Evolutionary conservation across 148 eudicot genomes (phyloP), one percentile per base, ranked within the genome.

Genomic region (Amaranthus palmeri): DNA sequence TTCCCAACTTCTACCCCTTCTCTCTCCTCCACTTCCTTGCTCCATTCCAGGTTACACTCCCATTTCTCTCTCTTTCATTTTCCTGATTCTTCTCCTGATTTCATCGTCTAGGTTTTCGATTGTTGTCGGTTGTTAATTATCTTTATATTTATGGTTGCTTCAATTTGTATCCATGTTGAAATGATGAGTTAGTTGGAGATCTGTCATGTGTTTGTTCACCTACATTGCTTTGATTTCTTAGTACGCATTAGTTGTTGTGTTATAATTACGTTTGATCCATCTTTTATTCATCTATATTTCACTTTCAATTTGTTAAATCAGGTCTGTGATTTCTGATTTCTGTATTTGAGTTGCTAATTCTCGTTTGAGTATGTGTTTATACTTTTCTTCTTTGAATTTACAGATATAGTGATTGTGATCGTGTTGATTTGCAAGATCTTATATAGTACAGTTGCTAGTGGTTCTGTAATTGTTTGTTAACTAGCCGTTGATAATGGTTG

Each of bases 141-240:
- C 14, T 60, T 40, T n/a, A 40, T 7, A 60, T 40, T 60, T 41
- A 60, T 60, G 45, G 4, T 60, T 61, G n/a, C 15, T 41, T 41
- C 5, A 40, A 9, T 61, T 61, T 61, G 4, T 57, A 6, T 9
- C 61, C 41, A 6, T 17, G 6, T 57, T 57, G 3, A 17, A 17
- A 46, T 25, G n/a, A 5, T 44, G 17, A 44, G 68, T 46, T 59
- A 46, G 68, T 65, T 65, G 68, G 68, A 65, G 53, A 65, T 65
- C 68, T 65, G 68, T 44, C 10, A 43, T 63, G 50, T 63, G 67
- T 63, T 45, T 44, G 67, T 65, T 65, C 68, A 65, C 68, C 68
- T 65, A 65, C 68, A 65, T 65, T 65, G 4, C 18, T 15, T 44
- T 3, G 8, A 65, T n/a, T n/a, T 17, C 36, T 25, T 0, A 25